Evolutionary conservation across 345 rosid genomes (phyloP), one percentile per base, ranked within the genome.

Genomic region (Eucalyptus dawsonii): DNA sequence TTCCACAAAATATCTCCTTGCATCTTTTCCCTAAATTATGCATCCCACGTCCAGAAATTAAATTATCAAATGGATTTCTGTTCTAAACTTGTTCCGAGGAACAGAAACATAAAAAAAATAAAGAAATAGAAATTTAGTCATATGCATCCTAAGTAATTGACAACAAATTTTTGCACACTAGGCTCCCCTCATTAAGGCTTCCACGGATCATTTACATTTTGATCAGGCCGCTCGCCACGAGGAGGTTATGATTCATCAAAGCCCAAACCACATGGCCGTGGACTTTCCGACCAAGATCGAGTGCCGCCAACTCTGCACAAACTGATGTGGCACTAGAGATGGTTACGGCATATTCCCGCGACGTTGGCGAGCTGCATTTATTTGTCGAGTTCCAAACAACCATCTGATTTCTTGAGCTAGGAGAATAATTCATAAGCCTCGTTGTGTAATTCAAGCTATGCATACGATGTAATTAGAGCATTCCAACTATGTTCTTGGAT

Each of bases 181-280:
- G 50, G 89, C 47, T 88, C 29, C 95, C 97, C 88, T 93, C 92
- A 17, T 49, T 85, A 56, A 95, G 92, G 87, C 92, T 91, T 89
- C 99, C 96, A 87, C 96, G 24, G 10, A 94, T 91, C 89, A 93
- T 92, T 92, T 95, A 97, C 99, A 95, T 94, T 81, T 92, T 95
- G 87, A 96, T 93, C 90, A 97, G 93, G 45, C 96, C 93, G 88
- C 95, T 96, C 88, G 88, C 92, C 65, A 96, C 97, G 34, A 95
- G 92, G 90, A 95, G 93, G 91, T 93, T 96, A 76, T 87, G 87
- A 81, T 91, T 85, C 93, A 95, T 93, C 49, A 86, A 88, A 15
- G 95, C 91, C 91, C 95, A 94, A 51, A 92, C 87, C 76, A 92
- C 92, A 90, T 94, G 95, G 53, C 96, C 95, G 92, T 97, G 99